Evolutionary conservation across 768 basidiomycete genomes (phyloP).

Genomic region (Scleroderma citrinum): DNA sequence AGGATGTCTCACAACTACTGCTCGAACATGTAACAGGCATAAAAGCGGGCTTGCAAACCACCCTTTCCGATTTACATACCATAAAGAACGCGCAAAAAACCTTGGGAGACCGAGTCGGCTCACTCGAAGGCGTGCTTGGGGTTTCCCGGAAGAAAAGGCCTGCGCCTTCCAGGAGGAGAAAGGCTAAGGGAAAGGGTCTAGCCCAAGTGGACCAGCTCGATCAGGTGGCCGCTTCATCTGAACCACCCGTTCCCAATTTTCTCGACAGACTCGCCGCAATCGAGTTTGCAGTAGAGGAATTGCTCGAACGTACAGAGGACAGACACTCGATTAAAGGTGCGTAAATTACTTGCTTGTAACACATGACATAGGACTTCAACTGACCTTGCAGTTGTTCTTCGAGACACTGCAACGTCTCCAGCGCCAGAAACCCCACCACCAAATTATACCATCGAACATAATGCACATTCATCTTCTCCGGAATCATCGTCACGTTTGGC

Average conservation of each 20-base stretch:
- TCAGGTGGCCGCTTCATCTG: background rate
- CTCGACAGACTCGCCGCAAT: constrained; percentile 11
- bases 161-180: background rate
- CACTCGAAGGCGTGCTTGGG: constrained; percentile 12
- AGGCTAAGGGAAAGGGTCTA: background rate
- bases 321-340: constrained; percentile 3
- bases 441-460: background rate
- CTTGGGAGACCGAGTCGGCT: constrained; percentile 4
- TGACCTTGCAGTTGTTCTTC: background rate
- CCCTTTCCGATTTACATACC: constrained; percentile 12
- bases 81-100: constrained; percentile 11
- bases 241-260: background rate
- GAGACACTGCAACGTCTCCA: constrained; percentile 1
- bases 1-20: constrained; percentile 3
- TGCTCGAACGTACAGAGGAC: constrained; percentile 11
- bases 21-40: constrained; percentile 1
- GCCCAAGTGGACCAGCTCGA: background rate
- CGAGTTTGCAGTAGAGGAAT: constrained; percentile 14
- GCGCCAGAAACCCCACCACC: background rate
- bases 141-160: background rate
- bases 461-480: background rate
- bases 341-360: background rate
- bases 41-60: constrained; percentile 10
- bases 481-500: background rate
- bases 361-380: background rate